These are phyloP conservation scores for Vitis hybrid DNA, from an alignment of 177 flowering plant species.

Conservation along the genomic window DNA sequence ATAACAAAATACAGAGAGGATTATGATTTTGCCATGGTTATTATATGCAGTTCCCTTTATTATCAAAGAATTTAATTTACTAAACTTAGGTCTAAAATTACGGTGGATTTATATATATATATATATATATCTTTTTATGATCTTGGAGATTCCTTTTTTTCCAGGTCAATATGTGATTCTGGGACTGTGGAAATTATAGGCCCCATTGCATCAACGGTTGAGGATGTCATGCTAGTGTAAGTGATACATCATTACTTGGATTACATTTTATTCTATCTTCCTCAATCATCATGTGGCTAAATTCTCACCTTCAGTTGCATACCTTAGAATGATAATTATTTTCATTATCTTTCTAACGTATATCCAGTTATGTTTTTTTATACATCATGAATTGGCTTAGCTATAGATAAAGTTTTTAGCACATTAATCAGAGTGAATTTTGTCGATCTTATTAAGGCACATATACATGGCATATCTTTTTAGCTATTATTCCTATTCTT, in stretches of 20 bases:
- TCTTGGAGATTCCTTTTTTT: slow-evolving; percentile 12
- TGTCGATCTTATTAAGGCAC: too few species aligned
- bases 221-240: slow-evolving; percentile 88
- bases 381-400: too few species aligned
- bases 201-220: slow-evolving; percentile 81
- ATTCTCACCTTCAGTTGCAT: neutral
- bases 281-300: neutral
- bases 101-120: neutral
- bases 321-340: too few species aligned
- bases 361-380: too few species aligned
- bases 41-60: neutral
- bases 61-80: neutral
- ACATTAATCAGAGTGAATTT: too few species aligned
- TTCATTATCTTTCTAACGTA: too few species aligned
- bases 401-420: too few species aligned
- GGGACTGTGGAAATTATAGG: slow-evolving; percentile 89
- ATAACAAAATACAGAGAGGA: neutral
- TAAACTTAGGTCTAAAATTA: neutral
- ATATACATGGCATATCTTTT: too few species aligned
- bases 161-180: slow-evolving; percentile 65
- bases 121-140: neutral
- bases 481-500: too few species aligned
- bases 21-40: neutral
- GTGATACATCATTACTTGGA: slow-evolving; percentile 15
- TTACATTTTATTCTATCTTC: neutral